Evolutionary conservation across 768 basidiomycete species (phyloP).

Genomic region (Panaeolus cyanescens): DNA sequence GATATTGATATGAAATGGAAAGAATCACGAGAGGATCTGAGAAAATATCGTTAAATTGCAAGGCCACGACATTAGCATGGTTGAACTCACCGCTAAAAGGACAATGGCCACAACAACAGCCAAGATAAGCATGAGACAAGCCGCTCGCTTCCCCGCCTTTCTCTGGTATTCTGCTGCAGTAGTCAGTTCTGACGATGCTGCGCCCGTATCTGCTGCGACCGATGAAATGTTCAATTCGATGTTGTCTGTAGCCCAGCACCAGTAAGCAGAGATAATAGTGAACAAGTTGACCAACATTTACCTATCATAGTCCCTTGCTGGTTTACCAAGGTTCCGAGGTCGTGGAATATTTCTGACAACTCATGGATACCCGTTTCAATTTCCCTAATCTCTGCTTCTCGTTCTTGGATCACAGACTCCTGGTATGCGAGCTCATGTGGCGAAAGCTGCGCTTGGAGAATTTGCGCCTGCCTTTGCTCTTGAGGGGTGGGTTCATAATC

Average conservation of each 20-base stretch:
- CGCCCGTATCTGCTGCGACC: conserved; percentile 78
- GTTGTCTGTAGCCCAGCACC: conserved; percentile 64
- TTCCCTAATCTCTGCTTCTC: conserved; percentile 92
- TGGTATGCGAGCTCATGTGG: conserved; percentile 95
- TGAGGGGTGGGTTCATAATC: conserved; percentile 42
- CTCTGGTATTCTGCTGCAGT: conserved; percentile 94
- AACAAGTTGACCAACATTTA: conserved; percentile 35
- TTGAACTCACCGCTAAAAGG: conserved; percentile 77
- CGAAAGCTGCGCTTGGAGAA: conserved; percentile 73
- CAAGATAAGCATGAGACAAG: conserved; percentile 88
- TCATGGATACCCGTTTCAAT: conserved; percentile 98
- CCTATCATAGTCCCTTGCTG: conserved; percentile 96
- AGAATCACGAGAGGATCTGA: conserved; percentile 12
- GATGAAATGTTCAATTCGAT: conserved; percentile 93
- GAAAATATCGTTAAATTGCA: neutral
- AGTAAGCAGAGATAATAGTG: neutral
- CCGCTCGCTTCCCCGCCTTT: conserved; percentile 87
- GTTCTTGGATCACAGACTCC: conserved; percentile 91
- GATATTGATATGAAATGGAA: neutral
- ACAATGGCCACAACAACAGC: conserved; percentile 87
- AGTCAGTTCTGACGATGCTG: conserved; percentile 83
- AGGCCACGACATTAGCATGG: neutral
- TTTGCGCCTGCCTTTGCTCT: conserved; percentile 68
- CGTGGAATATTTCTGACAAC: conserved; percentile 93
- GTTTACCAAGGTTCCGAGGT: conserved; percentile 90